These are phyloP conservation scores for Sporisorium scitamineum DNA, from an alignment of 1,284 basidiomycete species.

Conservation along the genomic window DNA sequence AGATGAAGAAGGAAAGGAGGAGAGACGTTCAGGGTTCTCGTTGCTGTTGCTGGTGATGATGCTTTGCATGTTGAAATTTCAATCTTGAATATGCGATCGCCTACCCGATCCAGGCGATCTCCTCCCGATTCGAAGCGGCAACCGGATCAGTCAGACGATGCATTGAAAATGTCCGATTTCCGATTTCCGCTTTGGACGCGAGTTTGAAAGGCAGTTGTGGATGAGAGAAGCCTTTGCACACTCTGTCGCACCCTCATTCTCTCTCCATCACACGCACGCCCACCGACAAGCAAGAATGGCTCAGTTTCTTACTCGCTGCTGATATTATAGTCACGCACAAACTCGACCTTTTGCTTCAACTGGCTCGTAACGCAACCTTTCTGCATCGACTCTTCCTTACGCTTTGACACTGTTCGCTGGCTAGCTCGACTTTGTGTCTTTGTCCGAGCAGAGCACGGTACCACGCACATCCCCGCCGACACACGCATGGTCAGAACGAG, in stretches of 20 bases:
- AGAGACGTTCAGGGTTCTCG: neutral
- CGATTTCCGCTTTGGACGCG: slow-evolving; percentile 21
- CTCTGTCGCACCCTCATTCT: neutral
- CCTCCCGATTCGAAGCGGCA: neutral
- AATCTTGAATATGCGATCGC: neutral
- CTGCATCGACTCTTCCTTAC: slow-evolving; percentile 16
- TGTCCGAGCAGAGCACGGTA: no score
- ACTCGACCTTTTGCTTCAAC: neutral
- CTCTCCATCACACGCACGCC: neutral
- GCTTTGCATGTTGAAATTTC: neutral
- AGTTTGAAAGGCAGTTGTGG: neutral
- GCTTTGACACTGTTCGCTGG: slow-evolving; percentile 1
- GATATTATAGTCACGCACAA: neutral
- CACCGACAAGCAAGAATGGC: neutral
- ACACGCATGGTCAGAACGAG: neutral
- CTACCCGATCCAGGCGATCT: neutral
- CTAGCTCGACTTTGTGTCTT: slow-evolving; percentile 2
- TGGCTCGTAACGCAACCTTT: slow-evolving; percentile 12
- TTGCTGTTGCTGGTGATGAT: neutral
- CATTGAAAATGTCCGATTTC: slow-evolving; percentile 11
- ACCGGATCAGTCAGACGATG: neutral
- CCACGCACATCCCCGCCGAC: neutral
- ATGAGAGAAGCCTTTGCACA: neutral
- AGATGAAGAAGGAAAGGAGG: slow-evolving; percentile 3
- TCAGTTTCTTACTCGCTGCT: neutral